Base-by-base conservation (phyloP, 179 eudicot species). In the Nepenthes alata region DNA sequence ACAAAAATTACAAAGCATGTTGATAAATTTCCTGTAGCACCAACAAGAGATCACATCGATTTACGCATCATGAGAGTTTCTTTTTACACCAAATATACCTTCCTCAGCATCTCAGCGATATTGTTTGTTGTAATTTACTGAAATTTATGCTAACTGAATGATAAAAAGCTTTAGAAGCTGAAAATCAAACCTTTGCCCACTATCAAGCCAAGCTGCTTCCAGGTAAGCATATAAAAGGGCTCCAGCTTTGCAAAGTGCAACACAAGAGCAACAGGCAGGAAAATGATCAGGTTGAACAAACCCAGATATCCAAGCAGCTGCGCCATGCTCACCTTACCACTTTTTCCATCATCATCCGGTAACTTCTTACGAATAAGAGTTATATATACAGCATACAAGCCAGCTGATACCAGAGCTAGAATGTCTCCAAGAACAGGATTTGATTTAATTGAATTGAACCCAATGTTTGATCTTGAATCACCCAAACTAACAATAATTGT, bases 301-400 rank as follows among this genome's bases (percentile, higher is more conserved):
- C 98, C 97, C 37, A 93, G 66, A 62, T 70, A 93, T 44, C 98
- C 98, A 39, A 93, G 89, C 69, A 93, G 85, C 77, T 89, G 98
- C 36, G 95, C 95, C 95, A 85, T 89, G 70, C 98, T 89, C 69
- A 76, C 90, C 54, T 65, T 80, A 59, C 91, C 95, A 59, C 75
- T 74, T 67, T 73, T 69, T 53, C 65, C 85, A 70, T 93, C 91
- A 38, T 83, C 81, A 78, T 83, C 90, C 6, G 97, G 98, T 66
- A 93, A 70, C 60, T 79, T 77, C 65, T 78, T 82, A 65, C 97
- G 90, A 25, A 93, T 85, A 7, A 93, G 89, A 5, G 97, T 89
- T 14, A 89, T 75, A 73, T 93, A 93, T 16, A 85, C 84, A 61
- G 95, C 89, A 76, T 93, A 93, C 37, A 93, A 65, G 59, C 80